Conservation (phyloP, 352 stramenopile species). For the Globisporangium ultimum region DNA sequence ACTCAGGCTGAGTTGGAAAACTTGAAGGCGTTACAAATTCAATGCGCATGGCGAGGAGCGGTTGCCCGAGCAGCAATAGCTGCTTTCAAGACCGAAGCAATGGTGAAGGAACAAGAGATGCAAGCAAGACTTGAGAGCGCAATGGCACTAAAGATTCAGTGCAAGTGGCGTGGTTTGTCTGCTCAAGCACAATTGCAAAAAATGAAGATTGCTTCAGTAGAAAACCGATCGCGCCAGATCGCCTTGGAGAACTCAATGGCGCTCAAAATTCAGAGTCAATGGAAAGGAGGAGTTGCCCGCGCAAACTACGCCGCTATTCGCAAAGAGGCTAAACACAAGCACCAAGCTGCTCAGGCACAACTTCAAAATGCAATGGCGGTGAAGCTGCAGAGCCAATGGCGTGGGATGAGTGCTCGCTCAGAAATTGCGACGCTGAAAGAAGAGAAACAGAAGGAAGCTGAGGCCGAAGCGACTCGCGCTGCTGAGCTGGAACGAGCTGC, state of each 20-base stretch:
- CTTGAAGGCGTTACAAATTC: slow-evolving; percentile 6
- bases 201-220: neutral
- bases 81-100: slow-evolving; percentile 11
- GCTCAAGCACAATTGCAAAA: slow-evolving; percentile 1
- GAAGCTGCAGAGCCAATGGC: neutral
- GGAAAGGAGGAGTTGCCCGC: neutral
- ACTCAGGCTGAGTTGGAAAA: slow-evolving; percentile 1
- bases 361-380: slow-evolving; percentile 1
- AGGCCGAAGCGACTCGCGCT: no score
- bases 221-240: neutral
- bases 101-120: slow-evolving; percentile 15
- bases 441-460: no score
- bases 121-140: slow-evolving; percentile 6
- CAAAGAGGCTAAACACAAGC: neutral
- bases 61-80: slow-evolving; percentile 5
- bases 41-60: slow-evolving; percentile 15
- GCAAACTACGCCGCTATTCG: neutral
- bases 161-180: slow-evolving; percentile 21
- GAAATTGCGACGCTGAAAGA: neutral
- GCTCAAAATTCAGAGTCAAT: slow-evolving; percentile 5
- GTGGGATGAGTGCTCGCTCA: neutral
- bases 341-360: neutral
- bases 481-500: neutral
- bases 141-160: slow-evolving; percentile 30
- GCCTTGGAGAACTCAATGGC: slow-evolving; percentile 18